Base-by-base conservation (phyloP, 1,139 yeast genomes). In the Yamadazyma conglobata region DNA sequence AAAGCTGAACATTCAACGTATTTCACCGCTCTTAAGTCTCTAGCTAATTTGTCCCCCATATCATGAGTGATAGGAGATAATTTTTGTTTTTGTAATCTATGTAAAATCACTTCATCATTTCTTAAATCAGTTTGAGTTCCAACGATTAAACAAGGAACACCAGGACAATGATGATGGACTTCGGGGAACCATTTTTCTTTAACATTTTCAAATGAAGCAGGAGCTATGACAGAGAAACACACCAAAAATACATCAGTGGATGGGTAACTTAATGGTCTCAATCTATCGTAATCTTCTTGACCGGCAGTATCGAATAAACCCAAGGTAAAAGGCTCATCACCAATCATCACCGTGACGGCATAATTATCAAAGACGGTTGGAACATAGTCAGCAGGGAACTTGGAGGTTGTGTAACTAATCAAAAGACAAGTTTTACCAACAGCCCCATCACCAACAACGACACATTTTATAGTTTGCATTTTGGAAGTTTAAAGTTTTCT, bases 171-270 rank as follows among this genome's bases (percentile, higher is more conserved):
- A 62, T 89, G 96, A 53, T 86, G 91, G 39, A 91, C 95, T 61
- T 91, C 98, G 19, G 97, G 97, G 65, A 87, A 82, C 98, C 98
- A 91, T 61, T 91, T 91, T 62, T 89, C 96, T 58, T 86, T 84
- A 35, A 91, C 97, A 64, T 91, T 91, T 64, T 91, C 97, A 58
- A 89, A 91, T n/a, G 95, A 83, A 24, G 97, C 95, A 23, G 97
- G 97, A 17, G 96, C 87, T 43, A 93, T 86, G 35, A 89, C 96
- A 31, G 94, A 81, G 61, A 89, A 89, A 61, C 97, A 89, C 33
- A 88, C 95, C 49, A 91, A 72, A 56, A 91, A 91, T 28, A 91
- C 96, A 58, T 89, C 97, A 10, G 98, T 91, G 35, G 93, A 91
- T 14, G 98, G 97, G 60, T 91, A 91, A 37, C 95, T 83, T 49